Base-by-base conservation (phyloP, 75 land plant genomes). In the Adiantum capillusveneris region DNA sequence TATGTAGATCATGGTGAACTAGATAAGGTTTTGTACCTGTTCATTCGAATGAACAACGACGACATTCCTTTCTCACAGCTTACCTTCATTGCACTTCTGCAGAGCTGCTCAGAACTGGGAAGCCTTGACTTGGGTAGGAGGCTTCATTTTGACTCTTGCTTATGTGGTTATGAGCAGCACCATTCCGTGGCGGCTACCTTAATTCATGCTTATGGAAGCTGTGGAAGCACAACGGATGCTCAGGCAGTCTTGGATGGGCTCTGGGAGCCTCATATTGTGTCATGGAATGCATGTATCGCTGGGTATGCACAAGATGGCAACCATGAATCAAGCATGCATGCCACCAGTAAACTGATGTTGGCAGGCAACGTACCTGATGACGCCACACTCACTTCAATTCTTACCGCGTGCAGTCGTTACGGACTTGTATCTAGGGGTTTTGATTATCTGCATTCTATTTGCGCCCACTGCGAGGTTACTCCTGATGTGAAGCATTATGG, bases 401-500 rank as follows among this genome's bases (percentile, higher is more conserved):
- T 69, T 29, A 59, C 57, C 49, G 78, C 78, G 1, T 69, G 67
- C 56, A 75, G 69, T 19, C 73, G 69, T 57, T 56, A 59, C 24
- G 78, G 78, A 0, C 49, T 69, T n/a, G 73, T 69, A 18, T 50
- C 53, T 9, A 56, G 50, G 30, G 78, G 73, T 12, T 41, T 62
- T 1, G 34, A 3, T 1, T 56, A 54, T 50, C 69, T 75, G 31
- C n/a, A 65, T 43, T 54, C 25, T 7, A 69, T 75, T 68, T 58
- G 50, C 27, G 22, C 13, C 14, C 53, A 36, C 0, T 49, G 36
- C 46, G 58, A 52, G 0, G 25, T 85, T 7, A 45, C 52, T n/a
- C 75, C 65, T 39, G 66, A 67, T 1, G 48, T 71, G 0, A 81
- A 85, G 46, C 85, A 85, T 57, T 78, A 85, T 64, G 76, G 72